Conservation (phyloP, 371 early-diverging fungal species). For the Smittium mucronatum region DNA sequence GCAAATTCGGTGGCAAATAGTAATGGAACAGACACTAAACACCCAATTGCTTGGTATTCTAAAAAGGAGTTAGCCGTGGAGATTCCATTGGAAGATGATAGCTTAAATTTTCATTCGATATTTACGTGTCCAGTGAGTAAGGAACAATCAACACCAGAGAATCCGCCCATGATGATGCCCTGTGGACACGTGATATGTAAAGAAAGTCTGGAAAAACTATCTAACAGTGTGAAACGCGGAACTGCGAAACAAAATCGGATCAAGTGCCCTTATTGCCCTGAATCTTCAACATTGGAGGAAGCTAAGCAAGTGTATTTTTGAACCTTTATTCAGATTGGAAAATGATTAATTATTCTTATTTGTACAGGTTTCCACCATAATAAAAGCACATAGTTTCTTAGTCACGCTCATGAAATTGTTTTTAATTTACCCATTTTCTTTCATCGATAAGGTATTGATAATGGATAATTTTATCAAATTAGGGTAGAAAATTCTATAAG, state of each 20-base stretch:
- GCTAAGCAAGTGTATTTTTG: constrained; percentile 72
- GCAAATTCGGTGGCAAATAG: too few relatives aligned
- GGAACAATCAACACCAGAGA: constrained; percentile 81
- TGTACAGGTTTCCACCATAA: too few relatives aligned
- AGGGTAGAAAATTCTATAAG: too few relatives aligned
- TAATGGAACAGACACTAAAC: too few relatives aligned
- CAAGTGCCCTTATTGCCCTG: constrained; percentile 96
- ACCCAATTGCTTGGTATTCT: constrained; percentile 67
- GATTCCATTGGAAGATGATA: constrained; percentile 60
- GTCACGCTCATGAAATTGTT: too few relatives aligned
- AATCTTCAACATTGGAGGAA: constrained; percentile 59
- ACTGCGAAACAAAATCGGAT: constrained; percentile 37
- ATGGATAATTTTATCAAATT: too few relatives aligned
- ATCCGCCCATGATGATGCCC: constrained; percentile 96
- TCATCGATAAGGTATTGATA: too few relatives aligned
- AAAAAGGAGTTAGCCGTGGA: constrained; percentile 83
- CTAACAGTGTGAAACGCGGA: constrained; percentile 32
- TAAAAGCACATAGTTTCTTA: too few relatives aligned
- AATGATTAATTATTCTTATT: background rate
- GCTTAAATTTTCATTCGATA: constrained; percentile 79
- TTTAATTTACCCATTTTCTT: too few relatives aligned
- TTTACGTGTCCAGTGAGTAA: constrained; percentile 97
- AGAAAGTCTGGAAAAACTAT: constrained; percentile 73
- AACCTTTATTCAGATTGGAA: too few relatives aligned
- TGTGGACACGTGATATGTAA: constrained; percentile 95